Evolutionary conservation across 2,329 filamentous ascomycete species (phyloP), one percentile per base, ranked within the genome.

Genomic region (Aspergillaceae sp.): DNA sequence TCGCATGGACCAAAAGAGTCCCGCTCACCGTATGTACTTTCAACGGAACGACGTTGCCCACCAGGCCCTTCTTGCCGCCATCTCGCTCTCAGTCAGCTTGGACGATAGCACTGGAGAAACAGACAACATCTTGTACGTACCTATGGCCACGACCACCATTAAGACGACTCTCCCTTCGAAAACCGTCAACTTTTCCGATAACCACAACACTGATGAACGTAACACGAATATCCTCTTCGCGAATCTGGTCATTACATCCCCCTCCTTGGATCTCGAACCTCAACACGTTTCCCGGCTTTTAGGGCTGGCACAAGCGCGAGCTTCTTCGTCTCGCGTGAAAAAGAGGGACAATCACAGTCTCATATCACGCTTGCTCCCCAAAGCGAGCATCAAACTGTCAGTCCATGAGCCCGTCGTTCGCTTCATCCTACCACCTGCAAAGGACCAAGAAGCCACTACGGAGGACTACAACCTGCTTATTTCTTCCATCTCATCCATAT

Each of bases 11-110:
- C 84, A 87, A 37, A 91, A 87, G 58, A 95, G 90, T 10, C 89
- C 92, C 1, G 89, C 91, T 0, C 92, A 98, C 73, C 83, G 92
- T 52, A 98, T 97, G 92, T 97, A 98, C 67, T 98, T 98, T 62
- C 87, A 90, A 2, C 82, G 85, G 26, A 84, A 88, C 51, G 92
- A 96, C 62, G 83, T 96, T 58, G 92, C 92, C 8, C 92, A 98
- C 64, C 91, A 98, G 72, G 92, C 90, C 7, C 76, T 98, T 33
- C 78, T 92, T 26, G 92, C 91, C 11, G 92, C 90, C 3, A 81
- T 98, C 36, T 95, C 92, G 1, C 86, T 98, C 46, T 91, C 91
- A 0, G 77, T 97, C 47, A 92, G 89, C 35, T 75, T 98, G 33
- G 90, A 96, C 59, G 89, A 96, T 62, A 87, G 88, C n/a, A 80